Evolutionary conservation across 345 rosid species (phyloP), one percentile per base, ranked within the genome.

Genomic region (Pelargonium nanum): DNA sequence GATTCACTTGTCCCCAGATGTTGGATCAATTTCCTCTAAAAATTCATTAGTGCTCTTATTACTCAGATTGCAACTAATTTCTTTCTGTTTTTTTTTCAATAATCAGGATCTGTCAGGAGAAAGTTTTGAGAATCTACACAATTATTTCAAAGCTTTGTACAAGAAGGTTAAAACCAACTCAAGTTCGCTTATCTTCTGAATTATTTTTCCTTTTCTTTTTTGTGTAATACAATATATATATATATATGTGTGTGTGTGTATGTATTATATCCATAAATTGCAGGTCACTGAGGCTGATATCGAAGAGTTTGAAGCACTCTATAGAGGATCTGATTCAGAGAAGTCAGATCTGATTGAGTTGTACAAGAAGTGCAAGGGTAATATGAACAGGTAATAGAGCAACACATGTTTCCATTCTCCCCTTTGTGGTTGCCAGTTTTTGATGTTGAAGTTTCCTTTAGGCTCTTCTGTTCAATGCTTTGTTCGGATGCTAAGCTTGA

Each of bases 291-390:
- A 79, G 70, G 87, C 82, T 59, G 95, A 88, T 71, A 85, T 92
- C 17, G 88, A 83, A 70, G 95, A 86, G 77, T 88, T 86, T 71
- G 81, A 82, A 74, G 95, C 90, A 55, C 83, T 79, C 68, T 86
- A 93, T 58, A 80, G 97, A 72, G 99, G 97, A 10, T 93, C 96
- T 51, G 89, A 90, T 67, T 87, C 91, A 1, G 97, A 93, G 82
- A 84, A 83, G 83, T 84, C 77, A 60, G 97, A 93, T 70, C 73
- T 93, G 78, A 78, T 90, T 72, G 85, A 84, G 60, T 79, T 90
- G 23, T 87, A 79, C 44, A 68, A 71, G 62, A 62, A 83, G 75
- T 79, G 22, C 70, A 78, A 82, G 86, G 97, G 97, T 51, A 74
- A 80, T 55, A 90, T 88, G 96, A 73, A 78, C 74, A 87, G 84